Conservation (phyloP, 108 stramenopile species). For the Skeletonema grethae region DNA sequence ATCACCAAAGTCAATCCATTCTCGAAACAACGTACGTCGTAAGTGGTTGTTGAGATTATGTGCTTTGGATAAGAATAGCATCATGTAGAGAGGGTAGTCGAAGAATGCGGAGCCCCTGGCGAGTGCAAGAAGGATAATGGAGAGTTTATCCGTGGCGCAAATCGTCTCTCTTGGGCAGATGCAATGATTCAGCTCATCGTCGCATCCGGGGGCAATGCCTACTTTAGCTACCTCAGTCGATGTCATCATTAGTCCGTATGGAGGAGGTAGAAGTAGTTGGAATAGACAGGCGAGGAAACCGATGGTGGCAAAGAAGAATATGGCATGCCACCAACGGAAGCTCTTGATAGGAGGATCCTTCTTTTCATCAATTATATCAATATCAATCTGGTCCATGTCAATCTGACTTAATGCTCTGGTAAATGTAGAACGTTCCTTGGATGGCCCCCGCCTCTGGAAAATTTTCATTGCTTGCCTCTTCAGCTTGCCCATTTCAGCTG, state of each 20-base stretch:
- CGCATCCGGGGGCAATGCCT: constrained; percentile 14
- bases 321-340: neutral
- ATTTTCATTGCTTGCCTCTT: too few species aligned
- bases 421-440: too few species aligned
- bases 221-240: constrained; percentile 11
- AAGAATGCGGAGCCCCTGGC: constrained; percentile 26
- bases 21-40: constrained; percentile 18
- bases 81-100: constrained; percentile 39
- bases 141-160: constrained; percentile 13
- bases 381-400: too few species aligned
- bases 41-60: constrained; percentile 30
- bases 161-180: constrained; percentile 37
- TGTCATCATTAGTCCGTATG: constrained; percentile 19
- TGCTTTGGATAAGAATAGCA: constrained; percentile 20
- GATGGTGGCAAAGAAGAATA: constrained; percentile 22
- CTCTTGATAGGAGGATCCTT: too few species aligned
- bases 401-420: too few species aligned
- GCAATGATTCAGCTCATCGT: constrained; percentile 6
- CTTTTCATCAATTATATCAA: too few species aligned
- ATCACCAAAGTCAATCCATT: constrained; percentile 23
- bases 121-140: constrained; percentile 21
- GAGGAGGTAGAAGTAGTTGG: constrained; percentile 19
- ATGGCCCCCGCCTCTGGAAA: too few species aligned
- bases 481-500: too few species aligned
- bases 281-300: constrained; percentile 13